Percentiles rank a stretch among this genome's conserved stretches.
These are phyloP conservation scores for Corchorus capsularis DNA, from an alignment of 345 rosid genomes.

Conservation along the genomic window DNA sequence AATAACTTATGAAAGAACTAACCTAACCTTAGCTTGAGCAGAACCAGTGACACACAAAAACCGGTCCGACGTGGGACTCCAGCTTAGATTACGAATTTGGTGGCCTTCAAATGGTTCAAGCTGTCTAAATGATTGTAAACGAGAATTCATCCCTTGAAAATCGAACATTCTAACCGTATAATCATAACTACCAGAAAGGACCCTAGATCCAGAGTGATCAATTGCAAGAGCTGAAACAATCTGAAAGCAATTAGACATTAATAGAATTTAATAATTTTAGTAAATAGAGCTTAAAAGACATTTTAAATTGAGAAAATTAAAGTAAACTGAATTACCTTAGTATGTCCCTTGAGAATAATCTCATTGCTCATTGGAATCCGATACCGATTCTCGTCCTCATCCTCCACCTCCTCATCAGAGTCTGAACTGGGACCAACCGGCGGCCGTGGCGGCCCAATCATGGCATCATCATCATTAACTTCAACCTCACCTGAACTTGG, in stretches of 20 bases:
- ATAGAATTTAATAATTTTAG: background rate
- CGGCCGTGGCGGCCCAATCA: conserved; percentile 68
- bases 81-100: conserved; percentile 89
- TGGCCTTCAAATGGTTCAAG: conserved; percentile 95
- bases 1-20: background rate
- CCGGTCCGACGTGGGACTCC: conserved; percentile 92
- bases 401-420: conserved; percentile 47
- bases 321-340: conserved; percentile 52
- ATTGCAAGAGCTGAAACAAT: conserved; percentile 83
- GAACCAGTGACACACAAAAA: conserved; percentile 92
- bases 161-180: conserved; percentile 89
- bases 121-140: conserved; percentile 86
- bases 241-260: conserved; percentile 38
- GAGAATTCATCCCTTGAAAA: conserved; percentile 97
- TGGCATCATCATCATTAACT: conserved; percentile 37
- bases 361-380: conserved; percentile 79
- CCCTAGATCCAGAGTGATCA: conserved; percentile 90
- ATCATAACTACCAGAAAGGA: conserved; percentile 93
- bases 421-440: conserved; percentile 42
- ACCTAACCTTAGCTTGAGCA: conserved; percentile 91
- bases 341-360: conserved; percentile 87
- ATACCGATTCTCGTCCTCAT: conserved; percentile 56
- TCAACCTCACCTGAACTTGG: conserved; percentile 16
- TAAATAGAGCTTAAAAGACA: background rate
- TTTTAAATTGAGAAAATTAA: background rate